Evolutionary conservation across 2,329 filamentous ascomycete genomes (phyloP), one percentile per base, ranked within the genome.

Genomic region (Penicillium sp.): DNA sequence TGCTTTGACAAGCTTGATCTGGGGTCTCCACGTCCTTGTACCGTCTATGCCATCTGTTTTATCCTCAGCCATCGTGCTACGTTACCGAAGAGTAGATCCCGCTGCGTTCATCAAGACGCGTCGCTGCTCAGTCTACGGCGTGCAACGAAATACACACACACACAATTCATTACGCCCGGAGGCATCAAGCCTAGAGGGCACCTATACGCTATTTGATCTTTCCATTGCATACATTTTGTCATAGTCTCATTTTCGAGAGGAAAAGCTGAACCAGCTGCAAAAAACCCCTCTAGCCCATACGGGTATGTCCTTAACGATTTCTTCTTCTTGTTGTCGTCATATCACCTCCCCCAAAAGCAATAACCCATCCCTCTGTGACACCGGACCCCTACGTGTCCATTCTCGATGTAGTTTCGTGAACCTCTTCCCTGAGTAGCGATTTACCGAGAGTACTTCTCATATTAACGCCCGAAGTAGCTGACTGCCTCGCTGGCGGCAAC

Each of bases 401-500:
- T 44, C 48, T 51, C 41, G 37, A 51, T 51, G 31, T 47, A 51
- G 46, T 52, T 44, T 47, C 42, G 44, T 49, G 50, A 38, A 52
- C 46, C 42, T 52, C 50, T 52, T 52, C 50, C 42, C 50, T 49
- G 39, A 49, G 50, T 52, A 52, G 50, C 50, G 46, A 52, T 52
- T 46, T 46, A 49, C 46, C 46, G 15, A 52, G 38, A 46, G 37
- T 52, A 49, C 50, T 43, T 49, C 50, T 52, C 32, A 52, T 49
- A 49, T 52, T 46, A 45, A 32, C 29, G 29, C 29, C 29, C 49
- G 44, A 51, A 51, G 49, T 51, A 51, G 49, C 44, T 51, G 44
- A 51, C 44, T 51, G 44, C 40, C 49, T 51, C 49, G 49, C 49
- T 44, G 44, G 49, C 49, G 49, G 49, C 44, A 51, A 51, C 44